Percentiles rank a stretch among this genome's conserved stretches.
Conservation (phyloP, 192 early-diverging fungal species). For the Podila horticola region DNA sequence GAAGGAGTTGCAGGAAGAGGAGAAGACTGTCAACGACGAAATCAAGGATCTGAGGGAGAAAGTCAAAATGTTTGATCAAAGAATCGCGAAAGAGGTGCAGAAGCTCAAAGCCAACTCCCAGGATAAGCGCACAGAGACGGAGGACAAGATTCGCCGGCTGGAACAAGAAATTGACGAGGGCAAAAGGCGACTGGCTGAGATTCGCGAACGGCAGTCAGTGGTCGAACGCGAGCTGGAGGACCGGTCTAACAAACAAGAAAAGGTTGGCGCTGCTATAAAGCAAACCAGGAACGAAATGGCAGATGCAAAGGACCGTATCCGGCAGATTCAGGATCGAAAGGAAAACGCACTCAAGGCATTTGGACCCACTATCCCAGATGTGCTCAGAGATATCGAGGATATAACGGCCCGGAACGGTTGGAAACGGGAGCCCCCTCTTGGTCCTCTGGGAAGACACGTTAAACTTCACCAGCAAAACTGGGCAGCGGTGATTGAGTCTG, state of each 20-base stretch:
- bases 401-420: conserved; percentile 55
- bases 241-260: conserved; percentile 1
- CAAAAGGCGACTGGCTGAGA: conserved; percentile 34
- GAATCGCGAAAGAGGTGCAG: conserved; percentile 57
- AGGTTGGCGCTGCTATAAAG: conserved; percentile 4
- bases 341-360: conserved; percentile 78
- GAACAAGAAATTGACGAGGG: conserved; percentile 45
- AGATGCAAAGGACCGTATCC: conserved; percentile 33
- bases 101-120: conserved; percentile 41
- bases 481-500: conserved; percentile 69
- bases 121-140: conserved; percentile 49
- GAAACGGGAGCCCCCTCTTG: conserved; percentile 64
- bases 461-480: conserved; percentile 67
- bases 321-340: conserved; percentile 66
- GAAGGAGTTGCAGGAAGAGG: conserved; percentile 48
- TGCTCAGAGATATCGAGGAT: conserved; percentile 59
- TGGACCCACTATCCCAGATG: conserved; percentile 72
- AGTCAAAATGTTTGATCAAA: conserved; percentile 58
- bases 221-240: conserved; percentile 10
- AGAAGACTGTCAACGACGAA: conserved; percentile 55
- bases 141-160: conserved; percentile 49
- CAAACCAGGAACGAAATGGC: conserved; percentile 25
- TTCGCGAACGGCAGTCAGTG: neutral
- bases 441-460: conserved; percentile 76
- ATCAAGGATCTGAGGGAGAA: conserved; percentile 46